Evolutionary conservation across 1,284 basidiomycete species (phyloP), one percentile per base, ranked within the genome.

Genomic region (Serendipita sp.): DNA sequence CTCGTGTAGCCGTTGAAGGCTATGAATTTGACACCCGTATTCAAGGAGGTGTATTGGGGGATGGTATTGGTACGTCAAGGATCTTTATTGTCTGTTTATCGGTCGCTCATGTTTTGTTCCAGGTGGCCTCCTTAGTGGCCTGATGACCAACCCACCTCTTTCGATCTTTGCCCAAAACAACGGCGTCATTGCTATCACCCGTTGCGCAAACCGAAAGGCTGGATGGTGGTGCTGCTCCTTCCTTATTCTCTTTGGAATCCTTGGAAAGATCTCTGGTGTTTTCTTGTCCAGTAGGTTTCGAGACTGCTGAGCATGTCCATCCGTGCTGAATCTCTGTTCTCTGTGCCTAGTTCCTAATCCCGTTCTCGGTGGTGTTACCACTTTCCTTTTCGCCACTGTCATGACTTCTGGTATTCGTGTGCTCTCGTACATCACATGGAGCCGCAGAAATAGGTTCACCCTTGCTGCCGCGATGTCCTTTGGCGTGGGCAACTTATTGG

Each of bases 101-200:
- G 43, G 62, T 3, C 26, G 13, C 10, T 29, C 63, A 15, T 49
- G 61, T 22, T 22, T 13, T 44, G 43, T 44, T 17, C 8, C 4
- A 58, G 53, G 53, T 58, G 85, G 86, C 5, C 84, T 88, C 71
- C 44, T 91, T 55, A 87, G 87, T 1, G 88, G 85, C 1, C 73
- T 91, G 35, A 87, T 89, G 73, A 93, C 90, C 0, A 85, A 90
- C 41, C 84, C 88, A 0, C 90, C 90, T 0, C 72, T 88, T 47
- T 90, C 87, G 10, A 82, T 86, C 50, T 92, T 91, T 69, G 88
- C 89, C 0, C 89, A 87, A 78, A 91, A 91, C 72, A 90, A 90
- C 69, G 86, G 85, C 45, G 85, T 89, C 32, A 90, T 91, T 62
- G 82, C 84, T 1, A 81, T 90, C 65, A 90, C 87, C 0, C 81